A percentile compares a stretch with the other conserved stretches of the same genome.
phyloP scores from a whole-genome alignment of 2,329 filamentous ascomycete genomes.

The Coleophoma crateriformis region DNA sequence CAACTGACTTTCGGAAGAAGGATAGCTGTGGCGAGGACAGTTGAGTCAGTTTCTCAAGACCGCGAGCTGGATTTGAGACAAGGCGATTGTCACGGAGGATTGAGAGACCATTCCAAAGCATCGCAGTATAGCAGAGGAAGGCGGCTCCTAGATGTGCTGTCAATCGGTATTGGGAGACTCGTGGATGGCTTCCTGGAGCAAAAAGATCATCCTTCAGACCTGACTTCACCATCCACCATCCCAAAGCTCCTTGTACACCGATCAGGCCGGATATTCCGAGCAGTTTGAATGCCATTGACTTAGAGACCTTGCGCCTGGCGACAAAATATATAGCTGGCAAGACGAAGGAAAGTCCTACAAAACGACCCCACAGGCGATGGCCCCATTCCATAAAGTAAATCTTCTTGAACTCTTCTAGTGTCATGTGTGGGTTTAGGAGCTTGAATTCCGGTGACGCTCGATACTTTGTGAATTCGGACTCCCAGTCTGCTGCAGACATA shows the following conservation, averaged over 20 bases:
- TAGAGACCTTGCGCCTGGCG: constrained; percentile 70
- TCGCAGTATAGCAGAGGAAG: constrained; percentile 88
- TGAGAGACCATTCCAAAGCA: constrained; percentile 83
- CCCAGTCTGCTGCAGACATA: constrained; percentile 74
- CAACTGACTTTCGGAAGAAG: constrained; percentile 67
- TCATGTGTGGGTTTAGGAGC: constrained; percentile 90
- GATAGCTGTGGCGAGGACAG: constrained; percentile 64
- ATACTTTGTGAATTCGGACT: constrained; percentile 90
- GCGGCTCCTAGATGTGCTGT: constrained; percentile 85
- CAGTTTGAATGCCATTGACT: constrained; percentile 70
- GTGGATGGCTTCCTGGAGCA: constrained; percentile 80
- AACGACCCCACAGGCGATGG: constrained; percentile 88
- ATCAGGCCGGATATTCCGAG: constrained; percentile 83
- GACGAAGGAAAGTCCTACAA: constrained; percentile 86
- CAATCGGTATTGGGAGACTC: constrained; percentile 91
- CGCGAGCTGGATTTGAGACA: constrained; percentile 59
- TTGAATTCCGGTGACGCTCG: constrained; percentile 88
- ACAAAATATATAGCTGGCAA: constrained; percentile 86
- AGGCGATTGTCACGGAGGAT: constrained; percentile 75
- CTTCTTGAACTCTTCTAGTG: constrained; percentile 87
- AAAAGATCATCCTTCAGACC: constrained; percentile 95
- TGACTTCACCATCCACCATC: constrained; percentile 99
- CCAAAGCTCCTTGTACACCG: constrained; percentile 89
- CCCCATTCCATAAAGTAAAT: constrained; percentile 99
- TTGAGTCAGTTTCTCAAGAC: constrained; percentile 52